Base-by-base conservation (phyloP, 352 stramenopile genomes). In the Phytophthora gonapodyides region DNA sequence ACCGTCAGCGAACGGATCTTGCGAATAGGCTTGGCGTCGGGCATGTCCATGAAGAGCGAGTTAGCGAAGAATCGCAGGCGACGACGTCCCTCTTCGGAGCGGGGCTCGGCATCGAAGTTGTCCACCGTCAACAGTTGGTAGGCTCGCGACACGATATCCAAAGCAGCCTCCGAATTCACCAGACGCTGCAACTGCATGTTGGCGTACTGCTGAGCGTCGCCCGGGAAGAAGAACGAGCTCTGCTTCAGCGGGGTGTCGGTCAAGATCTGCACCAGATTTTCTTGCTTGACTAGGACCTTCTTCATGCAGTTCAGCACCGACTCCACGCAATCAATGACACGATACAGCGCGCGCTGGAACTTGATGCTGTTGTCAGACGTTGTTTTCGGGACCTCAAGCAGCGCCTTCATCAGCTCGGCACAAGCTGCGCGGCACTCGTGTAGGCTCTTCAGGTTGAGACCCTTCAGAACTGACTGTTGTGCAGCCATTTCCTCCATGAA, bases 11-110 rank as follows among this genome's bases (percentile, higher is more conserved):
- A 96, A 30, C 83, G 83, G 59, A 96, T 96, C 68, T 94, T 93
- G 34, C 87, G 82, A 50, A 96, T 83, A 0, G 84, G 72, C 49
- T 93, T 94, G 12, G 87, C 87, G 40, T 93, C 84, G 5, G 87
- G 87, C 87, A 96, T 96, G 35, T 96, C 84, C 87, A 96, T 96
- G 54, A 96, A 96, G 8, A 96, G 52, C 5, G 87, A 96, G 66
- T 96, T 96, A 5, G 87, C 83, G 30, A 96, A 96, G 71, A 96
- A 96, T 0, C 87, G 84, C 38, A 96, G 55, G 31, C 87, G 87
- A 33, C 87, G 87, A n/a, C 85, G 84, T 46, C 87, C 87, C 74
- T 96, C 87, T 5, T 92, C 83, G 0, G 87, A 96, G 2, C 87
- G 84, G n/a, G 87, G 87, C 40, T 96, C 87, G 1, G 87, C 87